Percentiles rank a stretch among this genome's conserved stretches.
These are phyloP conservation scores for Cyclotella atomus DNA, from an alignment of 108 stramenopile genomes.

Conservation along the genomic window DNA sequence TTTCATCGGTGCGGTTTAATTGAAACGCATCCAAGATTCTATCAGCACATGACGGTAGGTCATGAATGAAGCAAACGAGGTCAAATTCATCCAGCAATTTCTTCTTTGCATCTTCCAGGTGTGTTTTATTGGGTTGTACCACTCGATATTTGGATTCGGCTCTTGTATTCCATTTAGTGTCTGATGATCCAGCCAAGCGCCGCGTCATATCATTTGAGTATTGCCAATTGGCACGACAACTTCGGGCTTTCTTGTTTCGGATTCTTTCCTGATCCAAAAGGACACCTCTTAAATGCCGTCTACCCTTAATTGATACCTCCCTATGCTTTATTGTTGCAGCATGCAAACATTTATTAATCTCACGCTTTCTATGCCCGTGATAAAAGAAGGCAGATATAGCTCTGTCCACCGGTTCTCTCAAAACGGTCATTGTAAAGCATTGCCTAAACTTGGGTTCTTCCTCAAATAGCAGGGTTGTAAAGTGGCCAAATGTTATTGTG, in stretches of 20 bases:
- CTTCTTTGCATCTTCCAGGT: not conserved
- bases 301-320: not conserved
- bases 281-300: too few relatives aligned
- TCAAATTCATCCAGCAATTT: not conserved
- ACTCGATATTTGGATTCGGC: not conserved
- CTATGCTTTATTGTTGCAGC: not conserved
- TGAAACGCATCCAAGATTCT: not conserved
- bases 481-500: slow-evolving; percentile 1
- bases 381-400: slow-evolving; percentile 10
- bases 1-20: not conserved
- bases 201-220: slow-evolving; percentile 13
- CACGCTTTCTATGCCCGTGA: not conserved
- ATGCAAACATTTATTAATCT: not conserved
- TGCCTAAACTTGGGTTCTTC: not conserved
- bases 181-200: not conserved
- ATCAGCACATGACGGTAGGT: not conserved
- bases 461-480: slow-evolving; percentile 2
- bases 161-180: not conserved
- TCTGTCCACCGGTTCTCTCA: slow-evolving; percentile 1
- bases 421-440: slow-evolving; percentile 8
- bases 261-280: too few relatives aligned
- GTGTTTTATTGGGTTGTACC: not conserved
- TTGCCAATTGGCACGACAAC: not conserved
- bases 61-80: slow-evolving; percentile 1
- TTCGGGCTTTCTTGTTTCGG: not conserved